phyloP scores from a whole-genome alignment of 345 rosid genomes.

The Viola odorata region DNA sequence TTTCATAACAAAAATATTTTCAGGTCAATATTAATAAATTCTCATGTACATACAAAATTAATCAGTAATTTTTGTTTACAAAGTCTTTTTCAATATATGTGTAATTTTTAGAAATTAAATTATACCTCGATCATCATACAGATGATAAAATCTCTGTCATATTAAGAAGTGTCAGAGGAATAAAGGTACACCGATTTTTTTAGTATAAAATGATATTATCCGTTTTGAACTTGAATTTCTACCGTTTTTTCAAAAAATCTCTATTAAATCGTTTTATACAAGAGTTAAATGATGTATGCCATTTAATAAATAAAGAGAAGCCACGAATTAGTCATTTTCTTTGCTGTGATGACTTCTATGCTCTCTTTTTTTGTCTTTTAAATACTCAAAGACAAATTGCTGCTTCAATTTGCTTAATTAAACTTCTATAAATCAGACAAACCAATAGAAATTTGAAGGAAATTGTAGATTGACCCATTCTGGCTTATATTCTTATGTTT shows the following conservation, averaged over 20 bases:
- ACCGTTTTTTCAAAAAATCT: not conserved
- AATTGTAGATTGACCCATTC: slow-evolving; percentile 12
- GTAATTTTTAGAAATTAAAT: no score
- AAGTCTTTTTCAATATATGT: no score
- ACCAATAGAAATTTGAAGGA: not conserved
- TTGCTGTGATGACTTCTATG: slow-evolving; percentile 21
- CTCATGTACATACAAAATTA: no score
- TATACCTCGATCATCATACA: no score
- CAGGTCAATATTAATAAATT: no score
- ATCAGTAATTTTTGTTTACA: no score
- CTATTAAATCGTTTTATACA: not conserved
- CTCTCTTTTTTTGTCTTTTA: not conserved
- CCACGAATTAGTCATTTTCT: slow-evolving; percentile 26
- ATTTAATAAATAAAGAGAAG: slow-evolving; percentile 2
- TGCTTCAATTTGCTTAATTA: not conserved
- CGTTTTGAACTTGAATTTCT: not conserved
- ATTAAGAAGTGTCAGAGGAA: not conserved
- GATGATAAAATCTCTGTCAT: no score
- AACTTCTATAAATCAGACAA: not conserved
- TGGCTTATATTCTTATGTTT: not conserved
- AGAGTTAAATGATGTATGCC: not conserved
- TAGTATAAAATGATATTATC: not conserved
- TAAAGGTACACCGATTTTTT: no score
- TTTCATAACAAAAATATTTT: no score
- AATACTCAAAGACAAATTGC: not conserved